Percentiles rank a stretch among this genome's conserved stretches.
phyloP scores from a whole-genome alignment of 257 asterid species.

The Craterostigma plantagineum region DNA sequence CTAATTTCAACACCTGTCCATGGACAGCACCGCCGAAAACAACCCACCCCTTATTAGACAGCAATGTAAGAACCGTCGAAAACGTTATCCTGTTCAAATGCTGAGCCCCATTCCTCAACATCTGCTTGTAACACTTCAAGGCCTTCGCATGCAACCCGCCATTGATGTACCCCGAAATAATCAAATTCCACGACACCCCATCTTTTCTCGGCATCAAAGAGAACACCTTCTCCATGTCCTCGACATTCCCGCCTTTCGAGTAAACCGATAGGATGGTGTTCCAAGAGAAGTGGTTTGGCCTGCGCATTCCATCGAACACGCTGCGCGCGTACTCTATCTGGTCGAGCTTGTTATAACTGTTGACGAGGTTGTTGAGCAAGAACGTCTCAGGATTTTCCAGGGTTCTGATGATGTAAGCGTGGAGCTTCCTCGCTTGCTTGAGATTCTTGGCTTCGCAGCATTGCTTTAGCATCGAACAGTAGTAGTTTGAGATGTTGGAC shows the following conservation, averaged over 20 bases:
- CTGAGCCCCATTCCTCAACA: slow-evolving; percentile 40
- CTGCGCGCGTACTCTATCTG: slow-evolving; percentile 30
- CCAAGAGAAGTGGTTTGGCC: slow-evolving; percentile 61
- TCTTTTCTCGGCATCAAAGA: slow-evolving; percentile 46
- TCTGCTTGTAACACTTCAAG: slow-evolving; percentile 42
- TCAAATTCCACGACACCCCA: slow-evolving; percentile 83
- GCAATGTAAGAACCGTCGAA: slow-evolving; percentile 39
- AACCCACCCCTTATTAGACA: slow-evolving; percentile 49
- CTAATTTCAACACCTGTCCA: slow-evolving; percentile 61
- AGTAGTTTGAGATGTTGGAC: slow-evolving; percentile 42
- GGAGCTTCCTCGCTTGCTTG: slow-evolving; percentile 44
- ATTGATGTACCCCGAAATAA: slow-evolving; percentile 58
- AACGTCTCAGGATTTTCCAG: slow-evolving; percentile 42
- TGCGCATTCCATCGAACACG: slow-evolving; percentile 55
- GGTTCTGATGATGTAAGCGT: slow-evolving; percentile 40
- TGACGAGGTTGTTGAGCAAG: slow-evolving; percentile 50
- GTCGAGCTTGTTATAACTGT: slow-evolving; percentile 25
- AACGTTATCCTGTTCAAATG: slow-evolving; percentile 55
- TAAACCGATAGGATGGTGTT: slow-evolving; percentile 59
- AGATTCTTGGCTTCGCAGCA: slow-evolving; percentile 39
- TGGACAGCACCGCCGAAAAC: slow-evolving; percentile 54
- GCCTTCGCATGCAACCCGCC: slow-evolving; percentile 36
- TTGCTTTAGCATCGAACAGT: slow-evolving; percentile 41
- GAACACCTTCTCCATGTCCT: slow-evolving; percentile 33
- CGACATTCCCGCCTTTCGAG: slow-evolving; percentile 37